phyloP scores from a whole-genome alignment of 768 basidiomycete species.

The Boletus barrowsii region DNA sequence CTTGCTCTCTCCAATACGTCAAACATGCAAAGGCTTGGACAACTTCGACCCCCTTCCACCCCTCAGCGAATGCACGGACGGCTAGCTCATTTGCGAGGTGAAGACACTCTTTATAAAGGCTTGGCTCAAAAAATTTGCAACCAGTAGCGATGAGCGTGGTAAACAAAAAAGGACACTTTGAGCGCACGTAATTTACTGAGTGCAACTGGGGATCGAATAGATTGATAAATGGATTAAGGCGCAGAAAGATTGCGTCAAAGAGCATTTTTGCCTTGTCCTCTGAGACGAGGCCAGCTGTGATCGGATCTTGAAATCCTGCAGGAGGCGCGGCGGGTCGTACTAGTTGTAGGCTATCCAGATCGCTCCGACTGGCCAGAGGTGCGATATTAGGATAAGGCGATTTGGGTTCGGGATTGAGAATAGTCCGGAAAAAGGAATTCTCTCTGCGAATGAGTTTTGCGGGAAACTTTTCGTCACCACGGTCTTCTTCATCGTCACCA shows the following conservation, averaged over 20 bases:
- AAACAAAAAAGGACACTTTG: conserved; percentile 79
- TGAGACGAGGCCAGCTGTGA: conserved; percentile 65
- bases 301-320: conserved; percentile 57
- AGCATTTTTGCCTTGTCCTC: conserved; percentile 68
- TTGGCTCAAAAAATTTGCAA: conserved; percentile 77
- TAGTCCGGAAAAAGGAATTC: conserved; percentile 80
- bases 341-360: conserved; percentile 36
- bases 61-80: conserved; percentile 73
- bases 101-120: conserved; percentile 63
- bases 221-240: conserved; percentile 86
- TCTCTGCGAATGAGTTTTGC: conserved; percentile 72
- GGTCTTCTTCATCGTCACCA: conserved; percentile 66
- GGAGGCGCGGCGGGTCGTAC: conserved; percentile 36
- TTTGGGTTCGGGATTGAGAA: conserved; percentile 69
- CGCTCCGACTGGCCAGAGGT: conserved; percentile 32
- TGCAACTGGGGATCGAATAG: conserved; percentile 88
- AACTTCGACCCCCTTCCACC: conserved; percentile 81
- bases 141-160: conserved; percentile 81
- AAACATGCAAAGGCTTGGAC: conserved; percentile 88
- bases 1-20: conserved; percentile 87
- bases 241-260: conserved; percentile 76
- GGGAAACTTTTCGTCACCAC: conserved; percentile 67
- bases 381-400: conserved; percentile 31
- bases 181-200: conserved; percentile 74
- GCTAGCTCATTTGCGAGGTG: conserved; percentile 71